Conservation (phyloP, 2,329 filamentous ascomycete species). For the Rutstroemia sp. region DNA sequence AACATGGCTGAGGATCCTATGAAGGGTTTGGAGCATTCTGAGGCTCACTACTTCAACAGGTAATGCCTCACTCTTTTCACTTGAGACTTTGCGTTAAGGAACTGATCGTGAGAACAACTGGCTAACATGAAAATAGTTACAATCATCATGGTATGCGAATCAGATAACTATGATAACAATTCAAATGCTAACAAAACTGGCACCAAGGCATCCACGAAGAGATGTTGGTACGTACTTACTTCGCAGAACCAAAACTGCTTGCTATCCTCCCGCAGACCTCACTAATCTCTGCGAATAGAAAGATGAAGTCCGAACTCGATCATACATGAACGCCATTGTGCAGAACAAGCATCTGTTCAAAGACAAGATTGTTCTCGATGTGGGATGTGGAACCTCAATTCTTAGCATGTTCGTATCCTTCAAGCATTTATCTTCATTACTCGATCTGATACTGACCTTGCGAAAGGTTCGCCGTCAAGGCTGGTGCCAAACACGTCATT, state of each 20-base stretch:
- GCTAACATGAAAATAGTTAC: constrained; percentile 54
- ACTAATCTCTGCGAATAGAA: constrained; percentile 51
- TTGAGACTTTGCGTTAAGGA: background rate
- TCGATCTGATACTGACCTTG: background rate
- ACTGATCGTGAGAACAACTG: background rate
- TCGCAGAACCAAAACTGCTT: constrained; percentile 8
- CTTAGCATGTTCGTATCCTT: constrained; percentile 77
- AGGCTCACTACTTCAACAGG: constrained; percentile 99
- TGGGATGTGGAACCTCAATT: constrained; percentile 94
- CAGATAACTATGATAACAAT: constrained; percentile 10
- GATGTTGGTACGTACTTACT: constrained; percentile 71
- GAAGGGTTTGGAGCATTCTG: constrained; percentile 46
- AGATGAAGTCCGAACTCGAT: constrained; percentile 94
- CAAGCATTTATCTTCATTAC: constrained; percentile 2
- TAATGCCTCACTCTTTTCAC: constrained; percentile 32
- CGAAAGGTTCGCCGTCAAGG: constrained; percentile 86
- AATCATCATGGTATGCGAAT: constrained; percentile 82
- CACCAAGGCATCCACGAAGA: constrained; percentile 84
- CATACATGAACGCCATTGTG: constrained; percentile 95
- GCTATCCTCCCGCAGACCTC: constrained; percentile 1
- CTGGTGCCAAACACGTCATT: constrained; percentile 96
- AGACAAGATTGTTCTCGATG: constrained; percentile 90
- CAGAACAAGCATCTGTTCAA: constrained; percentile 94
- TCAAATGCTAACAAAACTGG: constrained; percentile 29
- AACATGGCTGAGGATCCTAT: constrained; percentile 46